Percentiles rank a stretch among this genome's conserved stretches.
These are phyloP conservation scores for Candida maesae DNA, from an alignment of 805 yeast species.

Conservation along the genomic window DNA sequence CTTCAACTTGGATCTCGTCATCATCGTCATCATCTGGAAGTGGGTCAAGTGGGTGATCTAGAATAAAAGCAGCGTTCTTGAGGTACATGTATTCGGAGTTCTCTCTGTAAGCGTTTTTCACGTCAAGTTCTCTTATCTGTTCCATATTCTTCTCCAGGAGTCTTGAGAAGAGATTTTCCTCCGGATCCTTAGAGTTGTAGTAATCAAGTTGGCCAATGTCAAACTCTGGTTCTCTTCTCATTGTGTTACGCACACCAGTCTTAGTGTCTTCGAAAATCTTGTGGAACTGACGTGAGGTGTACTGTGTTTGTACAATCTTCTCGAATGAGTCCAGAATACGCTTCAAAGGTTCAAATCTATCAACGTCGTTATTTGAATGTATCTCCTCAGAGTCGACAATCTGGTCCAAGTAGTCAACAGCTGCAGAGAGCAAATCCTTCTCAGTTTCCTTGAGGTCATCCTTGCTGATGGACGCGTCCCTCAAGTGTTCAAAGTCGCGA, in stretches of 20 bases:
- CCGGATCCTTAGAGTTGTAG: slow-evolving; percentile 2
- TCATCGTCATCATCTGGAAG: slow-evolving; percentile 41
- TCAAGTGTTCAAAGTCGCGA: slow-evolving; percentile 6
- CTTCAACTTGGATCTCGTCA: slow-evolving; percentile 59
- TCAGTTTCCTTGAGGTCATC: slow-evolving; percentile 9
- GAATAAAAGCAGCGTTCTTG: slow-evolving; percentile 43
- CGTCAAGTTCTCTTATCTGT: background rate
- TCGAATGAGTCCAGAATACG: slow-evolving; percentile 17
- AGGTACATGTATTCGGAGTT: slow-evolving; percentile 25
- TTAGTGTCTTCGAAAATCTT: slow-evolving; percentile 16
- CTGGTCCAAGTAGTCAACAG: slow-evolving; percentile 15
- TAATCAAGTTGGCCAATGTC: slow-evolving; percentile 11
- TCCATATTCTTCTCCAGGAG: slow-evolving; percentile 7
- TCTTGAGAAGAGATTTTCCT: slow-evolving; percentile 10
- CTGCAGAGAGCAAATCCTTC: slow-evolving; percentile 13
- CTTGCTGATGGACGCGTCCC: slow-evolving; percentile 4
- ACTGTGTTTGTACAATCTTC: slow-evolving; percentile 14
- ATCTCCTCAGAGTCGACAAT: slow-evolving; percentile 9
- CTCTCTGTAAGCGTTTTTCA: slow-evolving; percentile 1
- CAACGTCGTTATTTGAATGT: slow-evolving; percentile 7
- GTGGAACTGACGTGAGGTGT: slow-evolving; percentile 13
- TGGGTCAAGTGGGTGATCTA: slow-evolving; percentile 58
- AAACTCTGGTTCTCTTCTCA: slow-evolving; percentile 12
- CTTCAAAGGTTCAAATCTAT: slow-evolving; percentile 11
- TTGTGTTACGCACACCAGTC: slow-evolving; percentile 1